These are phyloP conservation scores for Condylostoma magnum DNA, from an alignment of 169 alveolate genomes.

Conservation along the genomic window DNA sequence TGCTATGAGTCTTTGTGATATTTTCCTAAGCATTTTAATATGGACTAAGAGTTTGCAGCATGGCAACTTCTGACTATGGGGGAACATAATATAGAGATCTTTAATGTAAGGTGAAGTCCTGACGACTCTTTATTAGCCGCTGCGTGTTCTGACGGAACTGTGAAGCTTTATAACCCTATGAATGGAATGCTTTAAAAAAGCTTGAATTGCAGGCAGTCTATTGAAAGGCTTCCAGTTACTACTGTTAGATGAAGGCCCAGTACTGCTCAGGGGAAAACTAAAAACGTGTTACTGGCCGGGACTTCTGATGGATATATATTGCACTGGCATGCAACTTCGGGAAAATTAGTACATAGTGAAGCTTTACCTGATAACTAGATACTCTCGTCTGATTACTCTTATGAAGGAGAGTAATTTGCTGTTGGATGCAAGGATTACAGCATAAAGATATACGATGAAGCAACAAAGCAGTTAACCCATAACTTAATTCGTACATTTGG, in stretches of 20 bases:
- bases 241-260: slow-evolving; percentile 77
- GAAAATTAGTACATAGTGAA: slow-evolving; percentile 59
- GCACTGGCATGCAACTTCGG: slow-evolving; percentile 86
- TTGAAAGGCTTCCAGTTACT: slow-evolving; percentile 26
- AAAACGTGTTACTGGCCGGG: slow-evolving; percentile 66
- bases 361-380: slow-evolving; percentile 63
- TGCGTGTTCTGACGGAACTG: slow-evolving; percentile 35
- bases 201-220: slow-evolving; percentile 9
- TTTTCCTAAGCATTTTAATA: no score
- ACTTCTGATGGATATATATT: slow-evolving; percentile 71
- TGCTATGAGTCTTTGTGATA: no score
- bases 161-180: slow-evolving; percentile 8
- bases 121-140: slow-evolving; percentile 26
- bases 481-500: slow-evolving; percentile 50
- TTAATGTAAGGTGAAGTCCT: neutral
- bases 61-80: neutral
- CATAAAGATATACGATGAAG: slow-evolving; percentile 81
- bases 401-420: slow-evolving; percentile 74
- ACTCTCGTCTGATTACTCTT: slow-evolving; percentile 67
- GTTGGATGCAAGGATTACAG: slow-evolving; percentile 78
- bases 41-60: neutral
- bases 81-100: neutral
- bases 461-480: slow-evolving; percentile 52
- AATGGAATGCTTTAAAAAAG: neutral
- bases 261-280: slow-evolving; percentile 43